Percentiles rank a stretch among this genome's conserved stretches.
Evolutionary conservation across 768 basidiomycete genomes (phyloP).

Genomic region (Tylopilus rubrobrunneus): DNA sequence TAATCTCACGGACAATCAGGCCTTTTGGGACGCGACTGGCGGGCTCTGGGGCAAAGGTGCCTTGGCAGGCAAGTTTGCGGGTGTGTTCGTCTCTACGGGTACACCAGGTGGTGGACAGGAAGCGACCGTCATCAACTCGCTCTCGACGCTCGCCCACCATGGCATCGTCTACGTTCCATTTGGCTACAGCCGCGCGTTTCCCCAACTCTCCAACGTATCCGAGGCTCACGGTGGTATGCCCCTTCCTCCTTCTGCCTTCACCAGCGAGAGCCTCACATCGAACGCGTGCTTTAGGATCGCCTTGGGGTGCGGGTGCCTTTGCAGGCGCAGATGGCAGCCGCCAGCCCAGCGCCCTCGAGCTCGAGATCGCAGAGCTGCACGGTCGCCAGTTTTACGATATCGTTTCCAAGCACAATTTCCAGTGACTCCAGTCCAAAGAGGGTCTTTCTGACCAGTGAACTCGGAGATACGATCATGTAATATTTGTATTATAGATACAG

Average conservation of each 20-base stretch:
- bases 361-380: slow-evolving; percentile 50
- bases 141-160: slow-evolving; percentile 68
- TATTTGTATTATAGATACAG: too few species aligned
- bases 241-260: not conserved
- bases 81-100: slow-evolving; percentile 69
- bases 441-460: too few species aligned
- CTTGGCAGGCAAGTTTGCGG: slow-evolving; percentile 72
- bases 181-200: slow-evolving; percentile 51
- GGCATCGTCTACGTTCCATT: slow-evolving; percentile 70
- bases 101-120: slow-evolving; percentile 77
- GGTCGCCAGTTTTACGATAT: slow-evolving; percentile 31
- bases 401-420: not conserved
- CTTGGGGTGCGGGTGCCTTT: slow-evolving; percentile 74
- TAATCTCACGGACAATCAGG: slow-evolving; percentile 15
- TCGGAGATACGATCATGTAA: too few species aligned
- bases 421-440: too few species aligned
- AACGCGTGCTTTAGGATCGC: slow-evolving; percentile 46
- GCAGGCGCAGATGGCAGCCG: slow-evolving; percentile 46
- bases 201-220: slow-evolving; percentile 34
- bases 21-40: slow-evolving; percentile 77
- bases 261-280: too few species aligned
- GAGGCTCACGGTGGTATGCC: slow-evolving; percentile 57
- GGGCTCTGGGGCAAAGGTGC: slow-evolving; percentile 55
- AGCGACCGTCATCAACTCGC: slow-evolving; percentile 43
- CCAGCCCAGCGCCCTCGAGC: slow-evolving; percentile 47